Evolutionary conservation across 352 stramenopile genomes (phyloP), one percentile per base, ranked within the genome.

Genomic region (Phytophthora palmivora): DNA sequence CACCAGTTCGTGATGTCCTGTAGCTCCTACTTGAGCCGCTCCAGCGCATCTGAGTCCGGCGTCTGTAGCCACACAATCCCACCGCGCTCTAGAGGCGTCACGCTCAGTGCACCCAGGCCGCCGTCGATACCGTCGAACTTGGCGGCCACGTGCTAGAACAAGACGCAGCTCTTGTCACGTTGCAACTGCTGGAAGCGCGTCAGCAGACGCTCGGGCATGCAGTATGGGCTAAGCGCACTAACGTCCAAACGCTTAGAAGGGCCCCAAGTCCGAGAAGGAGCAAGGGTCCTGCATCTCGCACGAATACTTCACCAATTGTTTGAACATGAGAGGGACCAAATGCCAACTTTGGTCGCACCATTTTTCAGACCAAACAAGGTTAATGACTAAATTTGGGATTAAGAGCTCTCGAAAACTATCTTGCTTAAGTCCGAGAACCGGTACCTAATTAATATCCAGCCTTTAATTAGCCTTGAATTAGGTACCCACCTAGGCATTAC

Each of bases 241-340:
- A 79, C 26, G 38, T 87, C 74, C 34, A 89, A 53, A 5, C 42
- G 54, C 49, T 78, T 74, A 9, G 33, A 15, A 2, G 34, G 50
- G 87, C 63, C 88, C 78, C 21, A 78, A 75, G 67, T 79, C 83
- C 44, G 82, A 85, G 34, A 78, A 72, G 54, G 89, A 91, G 82
- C 88, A 88, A 56, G 70, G 77, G 50, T 89, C 79, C 28, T 88
- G 72, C 74, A 87, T 73, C 22, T 37, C 19, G n/a, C n/a, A n/a
- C n/a, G n/a, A n/a, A n/a, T n/a, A n/a, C n/a, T n/a, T n/a, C n/a
- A n/a, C n/a, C n/a, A n/a, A n/a, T n/a, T n/a, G n/a, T n/a, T n/a
- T n/a, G n/a, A n/a, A n/a, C n/a, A n/a, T n/a, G n/a, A n/a, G n/a
- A n/a, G n/a, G n/a, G n/a, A n/a, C n/a, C n/a, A n/a, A n/a, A n/a